These are phyloP conservation scores for Neonectria coccinea DNA, from an alignment of 2,329 filamentous ascomycete genomes.

Conservation along the genomic window DNA sequence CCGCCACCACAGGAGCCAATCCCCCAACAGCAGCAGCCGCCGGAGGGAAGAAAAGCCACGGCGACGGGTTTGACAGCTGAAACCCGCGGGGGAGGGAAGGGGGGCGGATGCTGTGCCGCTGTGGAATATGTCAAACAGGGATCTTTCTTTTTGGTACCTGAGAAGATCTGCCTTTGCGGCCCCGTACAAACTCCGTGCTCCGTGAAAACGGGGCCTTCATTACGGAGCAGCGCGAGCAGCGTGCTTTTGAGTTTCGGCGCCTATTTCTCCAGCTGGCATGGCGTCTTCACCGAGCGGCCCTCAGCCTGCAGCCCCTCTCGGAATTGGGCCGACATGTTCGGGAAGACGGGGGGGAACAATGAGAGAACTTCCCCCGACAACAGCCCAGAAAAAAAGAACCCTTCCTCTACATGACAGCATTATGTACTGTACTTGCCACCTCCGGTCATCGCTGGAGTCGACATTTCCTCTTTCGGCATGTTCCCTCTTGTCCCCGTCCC, in stretches of 20 bases:
- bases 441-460: constrained; percentile 26
- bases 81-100: neutral
- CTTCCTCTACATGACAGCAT: neutral
- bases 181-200: neutral
- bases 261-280: constrained; percentile 17
- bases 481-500: constrained; percentile 33
- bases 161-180: constrained; percentile 3
- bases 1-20: neutral
- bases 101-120: neutral
- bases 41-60: neutral
- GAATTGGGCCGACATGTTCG: neutral
- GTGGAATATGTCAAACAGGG: constrained; percentile 9
- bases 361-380: neutral
- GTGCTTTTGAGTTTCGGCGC: constrained; percentile 22
- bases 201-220: constrained; percentile 16
- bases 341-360: neutral
- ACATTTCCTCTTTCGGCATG: constrained; percentile 16
- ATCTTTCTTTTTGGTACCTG: neutral
- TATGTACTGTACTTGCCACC: neutral
- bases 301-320: constrained; percentile 20
- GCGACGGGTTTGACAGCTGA: constrained; percentile 2
- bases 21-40: neutral
- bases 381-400: neutral
- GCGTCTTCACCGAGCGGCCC: constrained; percentile 18
- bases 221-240: constrained; percentile 3